Conservation (phyloP, 2,329 filamentous ascomycete species). For the Penicillium sp. region DNA sequence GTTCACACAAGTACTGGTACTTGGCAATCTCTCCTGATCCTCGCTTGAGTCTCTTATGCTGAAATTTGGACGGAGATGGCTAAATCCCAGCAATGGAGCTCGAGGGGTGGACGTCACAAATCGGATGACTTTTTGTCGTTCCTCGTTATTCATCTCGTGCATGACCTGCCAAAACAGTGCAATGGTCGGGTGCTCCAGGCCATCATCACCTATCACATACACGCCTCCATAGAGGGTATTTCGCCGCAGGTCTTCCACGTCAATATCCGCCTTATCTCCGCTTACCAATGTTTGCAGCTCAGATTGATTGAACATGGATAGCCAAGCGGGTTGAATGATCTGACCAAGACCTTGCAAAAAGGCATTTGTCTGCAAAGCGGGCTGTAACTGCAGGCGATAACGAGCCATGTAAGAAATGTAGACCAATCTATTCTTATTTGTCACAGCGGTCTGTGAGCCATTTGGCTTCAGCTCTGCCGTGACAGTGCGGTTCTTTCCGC, state of each 20-base stretch:
- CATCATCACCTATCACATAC: slow-evolving; percentile 86
- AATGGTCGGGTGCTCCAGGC: slow-evolving; percentile 79
- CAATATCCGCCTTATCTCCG: slow-evolving; percentile 80
- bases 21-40: slow-evolving; percentile 78
- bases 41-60: slow-evolving; percentile 80
- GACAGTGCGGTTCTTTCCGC: slow-evolving; percentile 58
- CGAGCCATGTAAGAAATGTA: slow-evolving; percentile 91
- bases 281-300: slow-evolving; percentile 92
- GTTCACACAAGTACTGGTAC: slow-evolving; percentile 95
- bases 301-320: slow-evolving; percentile 97
- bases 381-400: slow-evolving; percentile 80
- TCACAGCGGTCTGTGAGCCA: slow-evolving; percentile 75
- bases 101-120: slow-evolving; percentile 94
- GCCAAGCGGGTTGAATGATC: slow-evolving; percentile 89
- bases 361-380: slow-evolving; percentile 75
- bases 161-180: slow-evolving; percentile 90
- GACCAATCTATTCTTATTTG: slow-evolving; percentile 86
- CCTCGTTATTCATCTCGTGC: slow-evolving; percentile 68
- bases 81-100: slow-evolving; percentile 85
- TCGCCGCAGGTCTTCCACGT: slow-evolving; percentile 77
- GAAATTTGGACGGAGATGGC: slow-evolving; percentile 79
- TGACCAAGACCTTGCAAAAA: slow-evolving; percentile 82
- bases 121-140: slow-evolving; percentile 83
- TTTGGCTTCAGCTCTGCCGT: slow-evolving; percentile 74
- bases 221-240: slow-evolving; percentile 87